Base-by-base conservation (phyloP, 495 filamentous ascomycete genomes). In the Aspergillus cavernicola region DNA sequence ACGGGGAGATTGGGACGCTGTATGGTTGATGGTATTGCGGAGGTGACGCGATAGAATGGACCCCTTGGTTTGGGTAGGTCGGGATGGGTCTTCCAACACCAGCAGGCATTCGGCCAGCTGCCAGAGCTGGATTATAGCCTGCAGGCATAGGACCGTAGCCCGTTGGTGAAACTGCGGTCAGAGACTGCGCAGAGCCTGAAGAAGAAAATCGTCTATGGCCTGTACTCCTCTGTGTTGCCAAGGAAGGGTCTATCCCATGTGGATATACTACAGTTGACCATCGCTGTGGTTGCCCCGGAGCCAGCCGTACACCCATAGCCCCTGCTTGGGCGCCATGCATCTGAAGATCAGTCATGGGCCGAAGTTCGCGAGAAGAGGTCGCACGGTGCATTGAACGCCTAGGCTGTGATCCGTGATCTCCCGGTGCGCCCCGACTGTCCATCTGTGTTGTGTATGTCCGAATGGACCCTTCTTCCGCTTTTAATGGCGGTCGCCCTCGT, bases 401-500 rank as follows among this genome's bases (percentile, higher is more conserved):
- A 16, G 62, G 23, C 22, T 60, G 54, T 7, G 59, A 38, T 26
- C 59, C 69, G 8, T 50, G 60, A 35, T 69, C 72, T 6, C 62
- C 61, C 4, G 64, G 43, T 10, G 62, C 41, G 4, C 56, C 52
- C 41, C 63, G 37, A 36, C 60, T 64, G 4, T 71, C 72, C 20
- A 68, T 33, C 40, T 68, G 68, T 2, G 69, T 50, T 31, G 68
- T 58, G 47, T 69, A 73, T 15, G 71, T 52, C 47, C 69, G 63
- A 10, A 74, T 56, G 9, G 72, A 67, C 13, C 72, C 65, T 29
- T 82, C 79, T 46, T 97, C 93, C 61, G 96, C 91, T 64, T 92
- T 87, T 62, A 98, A 76, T 45, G 93, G 86, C 59, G 93, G 93
- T 51, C 93, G 80, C 18, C 93, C 93, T 55, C 93, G 79, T 66